A percentile compares a stretch with the other conserved stretches of the same genome.
phyloP scores from a whole-genome alignment of 352 stramenopile genomes.

The Saprolegnia parasitica region DNA sequence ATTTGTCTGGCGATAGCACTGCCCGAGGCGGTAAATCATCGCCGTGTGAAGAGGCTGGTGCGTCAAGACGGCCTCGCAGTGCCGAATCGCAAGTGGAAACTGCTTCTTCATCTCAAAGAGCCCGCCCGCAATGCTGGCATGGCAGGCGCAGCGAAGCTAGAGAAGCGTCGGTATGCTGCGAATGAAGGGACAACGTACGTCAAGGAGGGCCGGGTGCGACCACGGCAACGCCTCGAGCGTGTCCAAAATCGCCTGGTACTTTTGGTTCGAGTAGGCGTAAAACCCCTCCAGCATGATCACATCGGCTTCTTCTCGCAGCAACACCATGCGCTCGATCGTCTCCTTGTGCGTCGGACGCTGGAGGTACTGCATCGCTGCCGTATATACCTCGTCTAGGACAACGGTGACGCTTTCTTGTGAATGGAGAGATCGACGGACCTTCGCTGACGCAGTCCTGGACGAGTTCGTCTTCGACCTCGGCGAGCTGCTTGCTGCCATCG shows the following conservation, averaged over 20 bases:
- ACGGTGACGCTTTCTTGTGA: not conserved
- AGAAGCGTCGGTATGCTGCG: not conserved
- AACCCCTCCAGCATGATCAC: slow-evolving; percentile 28
- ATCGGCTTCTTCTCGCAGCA: slow-evolving; percentile 22
- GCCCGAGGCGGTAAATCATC: slow-evolving; percentile 12
- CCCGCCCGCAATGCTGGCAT: slow-evolving; percentile 23
- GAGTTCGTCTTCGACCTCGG: slow-evolving; percentile 15
- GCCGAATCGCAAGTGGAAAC: not conserved
- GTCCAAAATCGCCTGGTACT: slow-evolving; percentile 26
- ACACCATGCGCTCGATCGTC: slow-evolving; percentile 7
- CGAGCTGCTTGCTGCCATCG: not conserved
- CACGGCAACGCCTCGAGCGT: not conserved
- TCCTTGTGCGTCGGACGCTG: slow-evolving; percentile 1
- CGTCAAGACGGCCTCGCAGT: slow-evolving; percentile 4
- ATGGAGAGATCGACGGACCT: not conserved
- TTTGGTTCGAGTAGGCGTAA: slow-evolving; percentile 23
- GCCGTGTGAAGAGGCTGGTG: not conserved
- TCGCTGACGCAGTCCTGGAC: not conserved
- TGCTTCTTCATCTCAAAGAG: slow-evolving; percentile 25
- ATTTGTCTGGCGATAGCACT: not conserved
- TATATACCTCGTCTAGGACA: slow-evolving; percentile 12
- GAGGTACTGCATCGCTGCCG: slow-evolving; percentile 14
- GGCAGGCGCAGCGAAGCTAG: slow-evolving; percentile 21
- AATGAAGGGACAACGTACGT: slow-evolving; percentile 10
- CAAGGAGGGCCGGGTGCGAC: not conserved